Conservation (phyloP, 169 alveolate genomes). For the Pseudocohnilembus persalinus region DNA sequence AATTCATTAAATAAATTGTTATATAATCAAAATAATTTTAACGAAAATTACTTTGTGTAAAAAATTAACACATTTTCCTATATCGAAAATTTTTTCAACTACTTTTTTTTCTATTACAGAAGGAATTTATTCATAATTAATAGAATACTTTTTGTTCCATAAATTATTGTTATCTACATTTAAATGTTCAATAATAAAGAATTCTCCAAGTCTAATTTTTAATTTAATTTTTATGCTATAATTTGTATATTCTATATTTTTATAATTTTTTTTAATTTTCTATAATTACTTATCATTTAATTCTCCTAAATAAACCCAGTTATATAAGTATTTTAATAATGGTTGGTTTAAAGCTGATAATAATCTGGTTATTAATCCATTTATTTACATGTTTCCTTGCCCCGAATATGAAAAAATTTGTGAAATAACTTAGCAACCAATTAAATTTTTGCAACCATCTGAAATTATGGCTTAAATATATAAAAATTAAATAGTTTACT, state of each 20-base stretch:
- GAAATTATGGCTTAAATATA: not conserved
- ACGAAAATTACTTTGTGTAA: constrained; percentile 49
- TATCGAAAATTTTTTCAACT: constrained; percentile 66
- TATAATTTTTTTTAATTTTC: no score
- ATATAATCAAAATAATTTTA: no score
- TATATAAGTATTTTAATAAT: constrained; percentile 1
- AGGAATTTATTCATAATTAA: constrained; percentile 76
- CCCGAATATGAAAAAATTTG: not conserved
- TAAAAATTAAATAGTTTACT: no score
- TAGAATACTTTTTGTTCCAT: constrained; percentile 72
- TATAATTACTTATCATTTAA: constrained; percentile 9
- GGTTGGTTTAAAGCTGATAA: not conserved
- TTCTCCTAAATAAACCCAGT: constrained; percentile 27
- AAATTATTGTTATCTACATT: constrained; percentile 64
- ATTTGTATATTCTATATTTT: no score
- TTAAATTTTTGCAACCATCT: not conserved
- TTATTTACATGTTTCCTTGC: constrained; percentile 10
- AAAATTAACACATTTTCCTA: constrained; percentile 83
- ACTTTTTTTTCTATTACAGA: constrained; percentile 64
- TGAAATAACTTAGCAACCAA: constrained; percentile 16
- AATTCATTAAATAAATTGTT: no score
- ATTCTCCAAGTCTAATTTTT: constrained; percentile 44
- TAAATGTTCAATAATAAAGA: constrained; percentile 67
- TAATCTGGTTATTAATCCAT: constrained; percentile 1
- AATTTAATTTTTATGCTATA: not conserved